phyloP scores from a whole-genome alignment of 208 protist species.

The Novymonas esmeraldas region DNA sequence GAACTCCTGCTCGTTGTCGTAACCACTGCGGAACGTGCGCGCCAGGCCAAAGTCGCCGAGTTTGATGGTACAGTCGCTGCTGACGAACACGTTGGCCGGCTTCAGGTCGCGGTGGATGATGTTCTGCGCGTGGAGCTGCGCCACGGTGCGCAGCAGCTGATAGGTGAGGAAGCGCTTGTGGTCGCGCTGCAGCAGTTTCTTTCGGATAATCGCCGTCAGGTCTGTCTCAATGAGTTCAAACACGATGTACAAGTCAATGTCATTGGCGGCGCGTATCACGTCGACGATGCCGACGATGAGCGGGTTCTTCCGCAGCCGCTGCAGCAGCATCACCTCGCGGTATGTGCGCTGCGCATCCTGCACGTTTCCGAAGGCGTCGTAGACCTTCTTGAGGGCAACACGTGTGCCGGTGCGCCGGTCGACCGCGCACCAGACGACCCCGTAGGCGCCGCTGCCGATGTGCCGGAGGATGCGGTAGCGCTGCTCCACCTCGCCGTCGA shows the following conservation, averaged over 20 bases:
- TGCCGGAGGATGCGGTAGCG: slow-evolving; percentile 94
- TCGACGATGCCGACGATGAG: slow-evolving; percentile 95
- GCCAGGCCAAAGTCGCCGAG: slow-evolving; percentile 99
- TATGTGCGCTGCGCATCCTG: slow-evolving; percentile 95
- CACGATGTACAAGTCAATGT: slow-evolving; percentile 97
- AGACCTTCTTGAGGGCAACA: slow-evolving; percentile 97
- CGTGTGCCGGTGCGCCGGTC: slow-evolving; percentile 82
- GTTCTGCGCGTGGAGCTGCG: slow-evolving; percentile 90
- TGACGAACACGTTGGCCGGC: slow-evolving; percentile 93
- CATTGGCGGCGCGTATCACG: slow-evolving; percentile 96
- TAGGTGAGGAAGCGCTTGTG: slow-evolving; percentile 96
- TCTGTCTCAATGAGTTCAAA: slow-evolving; percentile 97
- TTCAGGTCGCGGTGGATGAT: slow-evolving; percentile 95
- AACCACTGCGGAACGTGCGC: slow-evolving; percentile 66
- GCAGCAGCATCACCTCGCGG: slow-evolving; percentile 97
- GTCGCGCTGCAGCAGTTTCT: slow-evolving; percentile 94
- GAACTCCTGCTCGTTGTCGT: slow-evolving; percentile 45
- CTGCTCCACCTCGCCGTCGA: slow-evolving; percentile 93
- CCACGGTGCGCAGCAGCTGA: slow-evolving; percentile 95
- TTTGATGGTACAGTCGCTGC: slow-evolving; percentile 93
- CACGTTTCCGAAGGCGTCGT: slow-evolving; percentile 95
- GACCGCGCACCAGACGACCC: slow-evolving; percentile 95
- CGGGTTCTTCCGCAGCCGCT: slow-evolving; percentile 68
- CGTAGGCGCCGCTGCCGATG: slow-evolving; percentile 96
- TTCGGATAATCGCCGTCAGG: slow-evolving; percentile 93